Base-by-base conservation (phyloP, 768 basidiomycete species). In the Leccinum arenicola region DNA sequence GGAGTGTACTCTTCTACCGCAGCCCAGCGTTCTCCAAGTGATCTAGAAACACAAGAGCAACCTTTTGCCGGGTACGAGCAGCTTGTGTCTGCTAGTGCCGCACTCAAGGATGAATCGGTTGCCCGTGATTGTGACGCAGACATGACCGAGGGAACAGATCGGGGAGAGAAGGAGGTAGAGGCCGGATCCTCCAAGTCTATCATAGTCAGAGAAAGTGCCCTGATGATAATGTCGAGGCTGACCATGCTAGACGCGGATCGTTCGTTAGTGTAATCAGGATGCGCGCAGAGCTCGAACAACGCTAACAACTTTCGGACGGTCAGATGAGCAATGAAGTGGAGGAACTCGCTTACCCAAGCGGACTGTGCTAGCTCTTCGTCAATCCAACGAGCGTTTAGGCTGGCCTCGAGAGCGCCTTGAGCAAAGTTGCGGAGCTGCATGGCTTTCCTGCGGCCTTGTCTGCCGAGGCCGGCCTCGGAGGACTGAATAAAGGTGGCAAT, bases 291-390 rank as follows among this genome's bases (percentile, higher is more conserved):
- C 68, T 91, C 88, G 61, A 91, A 91, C 61, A 89, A 73, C 11
- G 89, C 82, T 43, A 91, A 71, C 36, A 92, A 71, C 89, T 90
- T 57, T 56, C 7, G 27, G 52, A 36, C 2, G 57, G 33, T 63
- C 54, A 63, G 61, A 59, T 52, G 23, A 61, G 52, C 8, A 56
- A 43, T 23, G 8, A 60, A 55, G 25, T 9, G 54, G 53, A 21
- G 40, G 36, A 33, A 51, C 2, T 1, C n/a, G 62, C 82, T 64
- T 69, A 89, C 89, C 86, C 86, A 91, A 56, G 87, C 85, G 38
- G 88, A 86, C 72, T 91, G 86, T 12, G 84, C 87, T 7, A 91
- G 78, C 33, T 82, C 84, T 65, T 88, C 85, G 62, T 91, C 88
- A 14, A 91, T 78, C 84, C 86, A 88, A 17, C 84, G 81, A 48